Evolutionary conservation across 768 basidiomycete species (phyloP), one percentile per base, ranked within the genome.

Genomic region (Russula virescens): DNA sequence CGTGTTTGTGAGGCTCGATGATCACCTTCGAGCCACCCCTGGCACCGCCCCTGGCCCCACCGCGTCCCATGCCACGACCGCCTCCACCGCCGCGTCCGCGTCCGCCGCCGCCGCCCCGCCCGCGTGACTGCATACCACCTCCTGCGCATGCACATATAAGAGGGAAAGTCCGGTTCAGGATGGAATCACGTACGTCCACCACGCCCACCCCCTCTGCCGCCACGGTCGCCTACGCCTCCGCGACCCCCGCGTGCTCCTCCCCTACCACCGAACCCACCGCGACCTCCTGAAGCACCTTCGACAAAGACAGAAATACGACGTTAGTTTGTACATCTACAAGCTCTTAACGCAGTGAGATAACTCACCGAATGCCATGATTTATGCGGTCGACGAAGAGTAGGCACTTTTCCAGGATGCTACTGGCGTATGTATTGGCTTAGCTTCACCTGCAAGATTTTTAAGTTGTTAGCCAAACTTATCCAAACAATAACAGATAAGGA

Each of bases 1-100:
- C 77, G 75, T 99, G 97, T 71, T 89, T 82, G 79, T 99, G 97
- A 0, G 96, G 94, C 74, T 98, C 95, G 65, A 99, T 79, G 67
- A 96, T 85, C 56, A 94, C 93, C 68, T 89, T 93, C 42, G 93
- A 78, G 2, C 93, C 94, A 25, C 94, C 94, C 67, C 75, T 81
- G 3, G 83, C 86, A 13, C 92, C 94, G 26, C 94, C 94, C 67
- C 75, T 81, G 3, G 83, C 86, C 11, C 92, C 91, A 3, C 89
- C 94, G 38, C 94, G 94, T 67, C 75, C 81, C 3, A 82, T 84
- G 5, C 62, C 57, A 8, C 58, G 62, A 45, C 46, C 38, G 6
- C 87, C 86, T 1, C 86, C 72, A 16, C 82, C 75, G n/a, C 83
- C 82, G 7, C 75, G 68, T 26, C 74, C 71, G 55, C 75, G 68